Conservation (phyloP, 495 filamentous ascomycete genomes). For the Letharia lupina region DNA sequence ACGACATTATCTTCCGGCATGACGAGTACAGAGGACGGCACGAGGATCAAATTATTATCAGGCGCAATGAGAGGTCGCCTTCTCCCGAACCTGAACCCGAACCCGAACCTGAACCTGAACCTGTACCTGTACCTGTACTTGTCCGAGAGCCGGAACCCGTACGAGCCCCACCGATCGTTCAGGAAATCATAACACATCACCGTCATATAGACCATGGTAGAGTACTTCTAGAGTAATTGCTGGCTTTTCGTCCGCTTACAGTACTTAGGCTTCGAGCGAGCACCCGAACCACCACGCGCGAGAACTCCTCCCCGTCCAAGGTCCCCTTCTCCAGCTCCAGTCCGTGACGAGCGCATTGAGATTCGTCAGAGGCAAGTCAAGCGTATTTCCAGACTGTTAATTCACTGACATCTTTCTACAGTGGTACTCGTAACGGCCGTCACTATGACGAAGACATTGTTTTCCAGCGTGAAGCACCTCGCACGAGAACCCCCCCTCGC, state of each 20-base stretch:
- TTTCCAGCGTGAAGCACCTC: conserved; percentile 42
- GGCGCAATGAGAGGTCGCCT: conserved; percentile 30
- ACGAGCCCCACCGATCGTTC: conserved; percentile 61
- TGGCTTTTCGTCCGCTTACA: background rate
- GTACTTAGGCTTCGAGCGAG: conserved; percentile 21
- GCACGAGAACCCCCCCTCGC: conserved; percentile 15
- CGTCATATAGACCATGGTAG: conserved; percentile 82
- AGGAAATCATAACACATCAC: conserved; percentile 79
- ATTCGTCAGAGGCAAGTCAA: conserved; percentile 37
- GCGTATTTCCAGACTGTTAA: background rate
- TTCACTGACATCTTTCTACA: conserved; percentile 3
- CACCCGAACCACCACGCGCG: conserved; percentile 17
- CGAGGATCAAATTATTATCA: conserved; percentile 27
- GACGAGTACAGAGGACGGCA: conserved; percentile 24
- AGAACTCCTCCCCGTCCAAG: conserved; percentile 18
- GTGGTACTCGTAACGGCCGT: conserved; percentile 28
- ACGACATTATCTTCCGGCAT: conserved; percentile 30
- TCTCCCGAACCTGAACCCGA: conserved; percentile 33
- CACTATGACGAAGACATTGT: conserved; percentile 51
- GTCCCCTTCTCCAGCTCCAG: conserved; percentile 22
- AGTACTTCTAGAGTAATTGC: conserved; percentile 8
- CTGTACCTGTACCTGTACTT: conserved; percentile 30
- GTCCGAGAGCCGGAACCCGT: conserved; percentile 38
- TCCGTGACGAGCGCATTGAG: conserved; percentile 44
- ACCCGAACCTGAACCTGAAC: conserved; percentile 33